Evolutionary conservation across 345 rosid species (phyloP).

Genomic region (Hypericum androsaemum): DNA sequence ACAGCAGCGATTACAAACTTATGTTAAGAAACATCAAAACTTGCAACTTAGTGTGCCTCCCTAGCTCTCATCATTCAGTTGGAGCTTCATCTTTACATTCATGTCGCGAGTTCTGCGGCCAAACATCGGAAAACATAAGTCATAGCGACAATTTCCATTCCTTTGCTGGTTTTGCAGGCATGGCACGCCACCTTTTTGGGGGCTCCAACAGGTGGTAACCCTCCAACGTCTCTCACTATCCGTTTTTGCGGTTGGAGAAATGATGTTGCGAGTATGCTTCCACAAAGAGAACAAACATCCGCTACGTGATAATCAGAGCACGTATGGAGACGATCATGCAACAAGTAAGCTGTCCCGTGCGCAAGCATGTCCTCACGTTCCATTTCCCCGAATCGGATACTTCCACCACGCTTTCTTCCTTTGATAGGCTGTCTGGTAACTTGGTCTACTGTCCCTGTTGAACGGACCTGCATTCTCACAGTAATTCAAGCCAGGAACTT

Average conservation of each 20-base stretch:
- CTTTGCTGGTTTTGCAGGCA: constrained; percentile 70
- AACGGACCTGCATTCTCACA: constrained; percentile 75
- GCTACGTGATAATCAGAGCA: constrained; percentile 90
- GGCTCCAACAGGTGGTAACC: constrained; percentile 59
- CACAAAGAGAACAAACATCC: constrained; percentile 75
- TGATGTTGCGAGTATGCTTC: constrained; percentile 67
- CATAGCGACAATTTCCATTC: constrained; percentile 91
- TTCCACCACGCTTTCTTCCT: constrained; percentile 94
- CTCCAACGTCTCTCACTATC: constrained; percentile 40
- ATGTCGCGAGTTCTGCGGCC: constrained; percentile 91
- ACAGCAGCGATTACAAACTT: too few species aligned
- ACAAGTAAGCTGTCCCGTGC: constrained; percentile 86
- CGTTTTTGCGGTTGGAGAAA: constrained; percentile 49
- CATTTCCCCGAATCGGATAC: constrained; percentile 96
- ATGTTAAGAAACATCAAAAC: too few species aligned
- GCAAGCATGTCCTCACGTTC: constrained; percentile 89
- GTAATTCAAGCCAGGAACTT: too few species aligned
- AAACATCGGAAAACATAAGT: constrained; percentile 88
- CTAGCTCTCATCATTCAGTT: constrained; percentile 41
- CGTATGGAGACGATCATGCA: constrained; percentile 90
- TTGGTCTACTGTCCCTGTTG: constrained; percentile 81
- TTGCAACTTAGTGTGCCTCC: background rate
- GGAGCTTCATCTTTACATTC: constrained; percentile 75
- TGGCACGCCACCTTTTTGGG: constrained; percentile 64
- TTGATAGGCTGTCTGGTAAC: constrained; percentile 88